These are phyloP conservation scores for Pseudogymnoascus sp. DNA, from an alignment of 2,329 filamentous ascomycete species.

Conservation along the genomic window DNA sequence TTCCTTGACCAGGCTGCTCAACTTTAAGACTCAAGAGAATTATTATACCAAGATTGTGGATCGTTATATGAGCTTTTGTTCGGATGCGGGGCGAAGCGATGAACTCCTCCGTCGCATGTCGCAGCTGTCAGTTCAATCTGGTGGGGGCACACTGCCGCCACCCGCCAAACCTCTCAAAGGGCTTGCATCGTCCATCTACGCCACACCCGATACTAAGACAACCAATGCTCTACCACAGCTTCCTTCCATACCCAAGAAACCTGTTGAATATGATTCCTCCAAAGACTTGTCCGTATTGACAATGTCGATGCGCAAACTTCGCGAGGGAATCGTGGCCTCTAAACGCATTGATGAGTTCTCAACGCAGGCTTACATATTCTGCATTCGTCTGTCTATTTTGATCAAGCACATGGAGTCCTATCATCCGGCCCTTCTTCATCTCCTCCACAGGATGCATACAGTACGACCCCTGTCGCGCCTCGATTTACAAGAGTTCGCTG, in stretches of 20 bases:
- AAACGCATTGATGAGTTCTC: conserved; percentile 74
- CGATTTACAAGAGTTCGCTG: conserved; percentile 72
- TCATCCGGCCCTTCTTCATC: conserved; percentile 74
- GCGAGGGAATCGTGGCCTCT: conserved; percentile 80
- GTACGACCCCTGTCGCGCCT: conserved; percentile 60
- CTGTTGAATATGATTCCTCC: conserved; percentile 33
- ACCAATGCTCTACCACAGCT: conserved; percentile 16
- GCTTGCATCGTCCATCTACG: conserved; percentile 13
- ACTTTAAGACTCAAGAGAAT: conserved; percentile 70
- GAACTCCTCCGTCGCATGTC: conserved; percentile 71
- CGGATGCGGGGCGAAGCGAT: conserved; percentile 61
- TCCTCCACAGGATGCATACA: conserved; percentile 66
- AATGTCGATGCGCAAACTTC: conserved; percentile 80
- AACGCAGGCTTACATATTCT: conserved; percentile 85
- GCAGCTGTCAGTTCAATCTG: conserved; percentile 42
- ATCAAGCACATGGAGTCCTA: conserved; percentile 82
- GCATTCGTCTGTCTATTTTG: conserved; percentile 75
- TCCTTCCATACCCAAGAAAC: conserved; percentile 8
- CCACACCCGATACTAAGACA: not conserved
- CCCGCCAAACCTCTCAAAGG: not conserved
- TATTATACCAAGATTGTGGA: conserved; percentile 86
- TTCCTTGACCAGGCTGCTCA: conserved; percentile 51
- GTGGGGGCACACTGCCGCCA: not conserved
- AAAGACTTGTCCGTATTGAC: conserved; percentile 69
- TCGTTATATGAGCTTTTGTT: conserved; percentile 85